Conservation (phyloP, 2,329 filamentous ascomycete genomes). For the Didymella sp. region DNA sequence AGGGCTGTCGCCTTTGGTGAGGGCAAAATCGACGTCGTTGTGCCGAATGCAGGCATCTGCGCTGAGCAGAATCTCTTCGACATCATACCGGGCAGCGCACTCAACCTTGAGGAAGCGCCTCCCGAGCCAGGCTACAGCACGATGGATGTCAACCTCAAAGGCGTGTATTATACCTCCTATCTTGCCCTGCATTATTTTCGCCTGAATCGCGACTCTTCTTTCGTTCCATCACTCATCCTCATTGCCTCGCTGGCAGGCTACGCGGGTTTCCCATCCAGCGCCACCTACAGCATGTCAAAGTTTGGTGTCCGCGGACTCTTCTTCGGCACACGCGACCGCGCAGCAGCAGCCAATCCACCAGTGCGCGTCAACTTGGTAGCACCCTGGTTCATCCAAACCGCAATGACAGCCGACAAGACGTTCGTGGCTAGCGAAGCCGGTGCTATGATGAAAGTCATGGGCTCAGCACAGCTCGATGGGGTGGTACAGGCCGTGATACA, state of each 20-base stretch:
- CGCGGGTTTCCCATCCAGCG: slow-evolving; percentile 29
- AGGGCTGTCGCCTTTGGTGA: slow-evolving; percentile 35
- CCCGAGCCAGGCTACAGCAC: slow-evolving; percentile 27
- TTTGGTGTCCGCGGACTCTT: slow-evolving; percentile 39
- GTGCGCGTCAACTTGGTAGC: slow-evolving; percentile 39
- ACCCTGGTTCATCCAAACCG: slow-evolving; percentile 38
- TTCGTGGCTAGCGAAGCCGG: slow-evolving; percentile 24
- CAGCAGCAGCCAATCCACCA: slow-evolving; percentile 12
- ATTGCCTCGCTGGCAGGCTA: slow-evolving; percentile 36
- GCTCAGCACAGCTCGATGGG: slow-evolving; percentile 30
- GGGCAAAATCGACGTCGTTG: slow-evolving; percentile 40
- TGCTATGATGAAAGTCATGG: slow-evolving; percentile 19
- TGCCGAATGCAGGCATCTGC: slow-evolving; percentile 42
- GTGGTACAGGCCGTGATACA: slow-evolving; percentile 31
- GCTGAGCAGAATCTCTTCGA: slow-evolving; percentile 33
- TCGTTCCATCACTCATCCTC: slow-evolving; percentile 28
- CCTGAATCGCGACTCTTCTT: slow-evolving; percentile 26
- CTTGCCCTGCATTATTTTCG: slow-evolving; percentile 39
- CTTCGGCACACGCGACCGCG: slow-evolving; percentile 30
- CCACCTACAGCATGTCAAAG: slow-evolving; percentile 39
- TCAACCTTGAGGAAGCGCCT: slow-evolving; percentile 22
- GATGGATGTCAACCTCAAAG: slow-evolving; percentile 33
- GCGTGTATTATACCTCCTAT: slow-evolving; percentile 34
- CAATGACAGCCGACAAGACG: slow-evolving; percentile 22
- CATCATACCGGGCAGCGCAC: slow-evolving; percentile 22